Evolutionary conservation across 169 alveolate species (phyloP), one percentile per base, ranked within the genome.

Genomic region (Haemoproteus tartakovskyi): DNA sequence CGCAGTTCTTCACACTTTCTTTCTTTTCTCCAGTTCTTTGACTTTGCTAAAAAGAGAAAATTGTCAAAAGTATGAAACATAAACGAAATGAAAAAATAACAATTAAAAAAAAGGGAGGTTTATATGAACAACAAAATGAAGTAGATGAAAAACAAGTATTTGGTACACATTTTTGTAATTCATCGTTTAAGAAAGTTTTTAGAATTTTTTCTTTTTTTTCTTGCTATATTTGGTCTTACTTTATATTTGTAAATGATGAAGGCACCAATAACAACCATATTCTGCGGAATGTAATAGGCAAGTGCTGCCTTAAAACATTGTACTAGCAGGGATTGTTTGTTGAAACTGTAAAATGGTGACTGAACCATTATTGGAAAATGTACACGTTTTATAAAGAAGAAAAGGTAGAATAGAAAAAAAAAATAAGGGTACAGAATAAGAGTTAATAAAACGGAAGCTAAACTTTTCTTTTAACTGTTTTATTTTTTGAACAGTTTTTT

Each of bases 311-410:
- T 67, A 45, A 51, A 52, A 21, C 82, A 67, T 22, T 67, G 82
- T 14, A 67, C 82, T 16, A 67, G 21, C 45, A 67, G 54, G 30
- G 82, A 67, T 33, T 67, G 51, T 41, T 67, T 67, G 29, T 67
- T 67, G 54, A 67, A 67, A 26, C 70, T 67, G 22, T 67, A 67
- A 67, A 67, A 67, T n/a, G 82, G 82, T n/a, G 27, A 67, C 41
- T 67, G 51, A 67, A 67, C 14, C 82, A 67, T 67, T 27, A 24
- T 51, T 12, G 14, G 9, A 4, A 30, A 48, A 48, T n/a, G n/a
- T n/a, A n/a, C n/a, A n/a, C n/a, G n/a, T n/a, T n/a, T n/a, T n/a
- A n/a, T n/a, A n/a, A n/a, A n/a, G n/a, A n/a, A n/a, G n/a, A n/a
- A n/a, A n/a, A n/a, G n/a, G n/a, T n/a, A n/a, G n/a, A n/a, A n/a